Percentiles rank a stretch among this genome's conserved stretches.
Conservation (phyloP, 129 eudicot genomes). For the Apium graveolens region DNA sequence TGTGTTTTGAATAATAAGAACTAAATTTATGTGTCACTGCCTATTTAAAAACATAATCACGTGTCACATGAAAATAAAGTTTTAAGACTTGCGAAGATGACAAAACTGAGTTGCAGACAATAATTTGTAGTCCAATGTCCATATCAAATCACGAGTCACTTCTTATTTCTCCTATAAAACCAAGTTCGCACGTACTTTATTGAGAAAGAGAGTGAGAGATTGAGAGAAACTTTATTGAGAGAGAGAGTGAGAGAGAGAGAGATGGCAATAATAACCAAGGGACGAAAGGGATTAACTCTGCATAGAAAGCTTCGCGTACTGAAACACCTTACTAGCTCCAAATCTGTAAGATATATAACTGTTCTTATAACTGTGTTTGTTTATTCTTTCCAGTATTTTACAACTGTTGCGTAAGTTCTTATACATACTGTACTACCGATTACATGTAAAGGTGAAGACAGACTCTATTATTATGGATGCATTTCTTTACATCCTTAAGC, state of each 20-base stretch:
- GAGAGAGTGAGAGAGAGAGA: too few relatives aligned
- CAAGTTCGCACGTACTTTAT: not conserved
- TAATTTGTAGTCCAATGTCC: not conserved
- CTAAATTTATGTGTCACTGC: not conserved
- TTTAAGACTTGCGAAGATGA: not conserved
- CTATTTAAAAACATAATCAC: not conserved
- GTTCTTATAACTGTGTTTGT: not conserved
- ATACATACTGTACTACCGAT: not conserved
- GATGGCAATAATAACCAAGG: constrained; percentile 23
- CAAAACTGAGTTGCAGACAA: not conserved
- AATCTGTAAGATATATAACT: constrained; percentile 46
- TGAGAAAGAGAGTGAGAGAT: too few relatives aligned
- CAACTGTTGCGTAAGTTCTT: not conserved
- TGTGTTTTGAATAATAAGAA: not conserved
- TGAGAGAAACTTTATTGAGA: not conserved
- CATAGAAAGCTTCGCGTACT: constrained; percentile 41
- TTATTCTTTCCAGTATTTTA: too few relatives aligned
- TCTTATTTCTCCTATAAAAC: constrained; percentile 8
- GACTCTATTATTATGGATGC: constrained; percentile 42
- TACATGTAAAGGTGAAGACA: constrained; percentile 30
- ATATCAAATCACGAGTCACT: not conserved
- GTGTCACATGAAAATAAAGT: not conserved
- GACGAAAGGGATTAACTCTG: constrained; percentile 28
- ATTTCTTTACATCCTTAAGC: constrained; percentile 32
- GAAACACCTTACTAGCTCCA: constrained; percentile 34